Conservation (phyloP, 257 asterid species). For the Plectranthus barbatus region DNA sequence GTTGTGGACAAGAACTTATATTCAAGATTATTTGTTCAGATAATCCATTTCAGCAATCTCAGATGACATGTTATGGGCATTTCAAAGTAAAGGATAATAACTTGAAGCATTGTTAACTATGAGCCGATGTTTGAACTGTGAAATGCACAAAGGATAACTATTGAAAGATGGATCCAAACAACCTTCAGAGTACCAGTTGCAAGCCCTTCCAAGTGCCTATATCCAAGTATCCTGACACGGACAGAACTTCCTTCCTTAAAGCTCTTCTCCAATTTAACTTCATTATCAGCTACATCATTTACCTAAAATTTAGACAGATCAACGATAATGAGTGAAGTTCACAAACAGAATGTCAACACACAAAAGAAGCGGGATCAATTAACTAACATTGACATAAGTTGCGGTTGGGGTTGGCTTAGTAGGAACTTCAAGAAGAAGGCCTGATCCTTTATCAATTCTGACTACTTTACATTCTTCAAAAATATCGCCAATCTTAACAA, state of each 20-base stretch:
- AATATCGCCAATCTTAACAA: constrained; percentile 76
- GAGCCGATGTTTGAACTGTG: not conserved
- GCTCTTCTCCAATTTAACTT: constrained; percentile 65
- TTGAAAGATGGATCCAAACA: constrained; percentile 6
- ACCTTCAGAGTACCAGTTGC: constrained; percentile 87
- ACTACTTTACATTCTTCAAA: constrained; percentile 73
- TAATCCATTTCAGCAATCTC: not conserved
- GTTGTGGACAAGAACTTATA: not conserved
- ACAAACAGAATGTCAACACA: not conserved
- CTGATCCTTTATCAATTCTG: constrained; percentile 78
- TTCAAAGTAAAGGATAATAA: not conserved
- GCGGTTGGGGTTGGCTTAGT: constrained; percentile 76
- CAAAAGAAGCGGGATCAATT: constrained; percentile 2
- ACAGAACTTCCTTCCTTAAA: constrained; percentile 72
- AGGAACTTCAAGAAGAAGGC: constrained; percentile 77
- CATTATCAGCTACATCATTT: constrained; percentile 73
- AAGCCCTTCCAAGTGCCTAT: constrained; percentile 89
- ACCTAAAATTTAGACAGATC: constrained; percentile 35
- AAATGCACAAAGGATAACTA: not conserved
- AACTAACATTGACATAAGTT: constrained; percentile 78
- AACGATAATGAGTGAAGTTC: not conserved
- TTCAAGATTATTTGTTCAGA: not conserved
- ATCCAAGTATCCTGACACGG: constrained; percentile 81
- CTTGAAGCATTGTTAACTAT: not conserved
- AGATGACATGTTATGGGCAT: not conserved